These are phyloP conservation scores for Oryza glumipatula DNA, from an alignment of 176 grass and related monocot genomes.

Conservation along the genomic window DNA sequence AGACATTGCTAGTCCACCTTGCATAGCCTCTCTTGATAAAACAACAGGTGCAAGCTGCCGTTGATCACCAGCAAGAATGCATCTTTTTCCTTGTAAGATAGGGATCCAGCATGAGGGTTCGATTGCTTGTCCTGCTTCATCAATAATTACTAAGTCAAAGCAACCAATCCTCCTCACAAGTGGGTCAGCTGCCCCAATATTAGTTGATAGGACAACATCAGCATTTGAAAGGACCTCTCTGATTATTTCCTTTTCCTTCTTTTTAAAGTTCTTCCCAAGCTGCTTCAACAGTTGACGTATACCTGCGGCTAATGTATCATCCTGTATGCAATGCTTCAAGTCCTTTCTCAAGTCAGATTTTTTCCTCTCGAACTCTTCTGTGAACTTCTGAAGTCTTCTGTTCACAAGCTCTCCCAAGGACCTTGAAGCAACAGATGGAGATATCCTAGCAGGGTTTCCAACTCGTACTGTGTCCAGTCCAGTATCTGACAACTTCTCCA, in stretches of 20 bases:
- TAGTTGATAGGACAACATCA: conserved; percentile 84
- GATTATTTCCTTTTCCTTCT: conserved; percentile 79
- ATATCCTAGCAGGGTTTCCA: conserved; percentile 84
- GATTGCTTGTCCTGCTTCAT: conserved; percentile 90
- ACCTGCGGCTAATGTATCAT: conserved; percentile 74
- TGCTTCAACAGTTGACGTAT: conserved; percentile 83
- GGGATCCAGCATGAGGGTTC: conserved; percentile 95
- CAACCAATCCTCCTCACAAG: conserved; percentile 65
- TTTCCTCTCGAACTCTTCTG: conserved; percentile 83
- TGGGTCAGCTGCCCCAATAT: conserved; percentile 79
- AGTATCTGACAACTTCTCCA: conserved; percentile 71
- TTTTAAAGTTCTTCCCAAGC: conserved; percentile 75
- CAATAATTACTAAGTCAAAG: conserved; percentile 90
- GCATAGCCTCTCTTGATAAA: conserved; percentile 83
- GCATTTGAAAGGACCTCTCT: conserved; percentile 71
- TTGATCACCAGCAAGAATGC: conserved; percentile 85
- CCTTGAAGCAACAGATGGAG: conserved; percentile 68
- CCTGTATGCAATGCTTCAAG: conserved; percentile 67
- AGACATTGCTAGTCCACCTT: conserved; percentile 79
- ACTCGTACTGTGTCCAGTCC: conserved; percentile 74
- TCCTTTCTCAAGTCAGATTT: conserved; percentile 84
- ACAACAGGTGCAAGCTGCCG: conserved; percentile 79
- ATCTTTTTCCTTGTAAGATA: conserved; percentile 81
- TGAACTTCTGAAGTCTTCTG: conserved; percentile 64
- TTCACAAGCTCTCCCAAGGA: conserved; percentile 76